phyloP scores from a whole-genome alignment of 2,329 filamentous ascomycete genomes.

The Eurotiales sp. region DNA sequence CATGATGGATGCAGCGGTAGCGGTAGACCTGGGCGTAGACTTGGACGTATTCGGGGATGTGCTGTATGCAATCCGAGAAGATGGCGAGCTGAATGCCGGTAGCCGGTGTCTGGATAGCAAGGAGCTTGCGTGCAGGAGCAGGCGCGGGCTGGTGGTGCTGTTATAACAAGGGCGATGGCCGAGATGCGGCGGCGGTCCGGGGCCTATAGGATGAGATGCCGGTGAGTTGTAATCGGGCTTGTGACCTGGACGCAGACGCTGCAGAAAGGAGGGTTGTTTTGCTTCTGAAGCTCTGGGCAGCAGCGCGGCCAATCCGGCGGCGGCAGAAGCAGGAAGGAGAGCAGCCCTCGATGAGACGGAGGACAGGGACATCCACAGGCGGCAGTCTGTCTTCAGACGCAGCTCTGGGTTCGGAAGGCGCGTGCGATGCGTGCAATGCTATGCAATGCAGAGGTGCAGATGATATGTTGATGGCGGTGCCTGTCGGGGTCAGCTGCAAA shows the following conservation, averaged over 20 bases:
- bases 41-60: slow-evolving; percentile 11
- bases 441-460: no score
- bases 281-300: slow-evolving; percentile 2
- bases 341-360: slow-evolving; percentile 23
- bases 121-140: neutral
- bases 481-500: slow-evolving; percentile 7
- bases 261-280: neutral
- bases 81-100: neutral
- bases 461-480: no score
- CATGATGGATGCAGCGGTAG: no score
- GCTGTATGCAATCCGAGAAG: no score
- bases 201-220: neutral
- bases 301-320: slow-evolving; percentile 1
- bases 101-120: neutral
- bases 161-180: slow-evolving; percentile 3
- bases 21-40: slow-evolving; percentile 16
- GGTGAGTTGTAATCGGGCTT: neutral
- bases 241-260: slow-evolving; percentile 8
- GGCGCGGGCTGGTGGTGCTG: neutral
- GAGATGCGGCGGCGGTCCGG: neutral
- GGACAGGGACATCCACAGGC: slow-evolving; percentile 39
- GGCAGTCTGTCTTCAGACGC: no score
- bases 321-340: slow-evolving; percentile 27
- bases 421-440: no score
- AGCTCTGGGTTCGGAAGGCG: neutral